Evolutionary conservation across 345 rosid genomes (phyloP).

Genomic region (Hibiscus tridactylites): DNA sequence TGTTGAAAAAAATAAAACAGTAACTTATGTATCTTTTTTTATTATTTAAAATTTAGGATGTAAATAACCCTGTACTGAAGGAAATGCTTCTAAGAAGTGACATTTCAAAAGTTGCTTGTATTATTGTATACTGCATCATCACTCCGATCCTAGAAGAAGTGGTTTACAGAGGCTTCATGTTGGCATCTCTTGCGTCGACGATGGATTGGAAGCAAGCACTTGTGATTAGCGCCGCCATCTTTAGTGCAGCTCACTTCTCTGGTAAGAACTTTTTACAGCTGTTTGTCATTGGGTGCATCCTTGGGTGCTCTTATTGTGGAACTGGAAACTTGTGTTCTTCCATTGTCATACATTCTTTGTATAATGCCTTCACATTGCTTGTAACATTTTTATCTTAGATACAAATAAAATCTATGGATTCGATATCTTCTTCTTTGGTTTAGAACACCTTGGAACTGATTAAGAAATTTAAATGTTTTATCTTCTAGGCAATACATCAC

Average conservation of each 20-base stretch:
- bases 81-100: constrained; percentile 51
- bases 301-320: constrained; percentile 75
- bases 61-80: constrained; percentile 36
- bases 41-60: constrained; percentile 28
- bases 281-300: constrained; percentile 57
- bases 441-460: not conserved
- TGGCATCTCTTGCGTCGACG: constrained; percentile 48
- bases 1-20: not conserved
- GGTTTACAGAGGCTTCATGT: constrained; percentile 70
- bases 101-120: constrained; percentile 41
- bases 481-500: too few relatives aligned
- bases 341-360: constrained; percentile 57
- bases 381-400: constrained; percentile 25
- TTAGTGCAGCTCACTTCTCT: constrained; percentile 76
- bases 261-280: constrained; percentile 53
- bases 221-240: constrained; percentile 51
- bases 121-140: constrained; percentile 48
- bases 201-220: constrained; percentile 54
- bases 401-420: not conserved
- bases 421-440: not conserved
- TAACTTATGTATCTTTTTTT: not conserved
- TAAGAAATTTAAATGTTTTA: not conserved
- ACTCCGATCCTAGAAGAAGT: constrained; percentile 73
- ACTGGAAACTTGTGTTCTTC: constrained; percentile 58
- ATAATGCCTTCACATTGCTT: constrained; percentile 58